Evolutionary conservation across 352 stramenopile species (phyloP).

Genomic region (Phytophthora tentaculata): DNA sequence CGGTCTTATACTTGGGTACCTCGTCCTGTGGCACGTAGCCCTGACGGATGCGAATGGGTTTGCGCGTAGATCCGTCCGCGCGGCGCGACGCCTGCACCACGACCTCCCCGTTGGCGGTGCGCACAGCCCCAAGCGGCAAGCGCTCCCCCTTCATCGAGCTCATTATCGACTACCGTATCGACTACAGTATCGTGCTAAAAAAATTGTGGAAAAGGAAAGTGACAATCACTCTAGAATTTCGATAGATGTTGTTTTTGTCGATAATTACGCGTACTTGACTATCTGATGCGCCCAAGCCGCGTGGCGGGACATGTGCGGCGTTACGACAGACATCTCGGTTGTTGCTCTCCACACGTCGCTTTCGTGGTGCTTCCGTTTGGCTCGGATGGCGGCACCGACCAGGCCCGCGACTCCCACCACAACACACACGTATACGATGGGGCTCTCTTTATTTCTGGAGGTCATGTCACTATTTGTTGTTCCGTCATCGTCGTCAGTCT

Average conservation of each 20-base stretch:
- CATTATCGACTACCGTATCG: too few species aligned
- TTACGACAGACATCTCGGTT: not conserved
- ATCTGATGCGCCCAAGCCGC: constrained; percentile 8
- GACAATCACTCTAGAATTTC: constrained; percentile 8
- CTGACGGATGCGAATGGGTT: constrained; percentile 81
- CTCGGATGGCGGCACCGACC: constrained; percentile 20
- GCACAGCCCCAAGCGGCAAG: constrained; percentile 71
- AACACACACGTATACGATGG: constrained; percentile 43
- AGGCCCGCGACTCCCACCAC: constrained; percentile 38
- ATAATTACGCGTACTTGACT: constrained; percentile 32
- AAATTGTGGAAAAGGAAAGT: constrained; percentile 1
- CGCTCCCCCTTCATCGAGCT: constrained; percentile 10
- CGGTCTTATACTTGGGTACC: constrained; percentile 79
- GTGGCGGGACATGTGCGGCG: not conserved
- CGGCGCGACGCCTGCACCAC: constrained; percentile 68
- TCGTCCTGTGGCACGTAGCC: constrained; percentile 87
- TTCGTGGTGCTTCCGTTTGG: constrained; percentile 21
- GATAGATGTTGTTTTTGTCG: constrained; percentile 20
- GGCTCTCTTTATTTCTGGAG: not conserved
- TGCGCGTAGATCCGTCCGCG: constrained; percentile 78
- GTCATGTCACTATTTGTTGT: not conserved
- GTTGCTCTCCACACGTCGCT: constrained; percentile 12
- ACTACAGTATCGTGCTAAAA: too few species aligned
- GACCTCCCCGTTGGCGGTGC: constrained; percentile 62
- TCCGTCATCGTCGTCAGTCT: not conserved